Evolutionary conservation across 805 yeast genomes (phyloP).

Genomic region (Yarrowia porcina): DNA sequence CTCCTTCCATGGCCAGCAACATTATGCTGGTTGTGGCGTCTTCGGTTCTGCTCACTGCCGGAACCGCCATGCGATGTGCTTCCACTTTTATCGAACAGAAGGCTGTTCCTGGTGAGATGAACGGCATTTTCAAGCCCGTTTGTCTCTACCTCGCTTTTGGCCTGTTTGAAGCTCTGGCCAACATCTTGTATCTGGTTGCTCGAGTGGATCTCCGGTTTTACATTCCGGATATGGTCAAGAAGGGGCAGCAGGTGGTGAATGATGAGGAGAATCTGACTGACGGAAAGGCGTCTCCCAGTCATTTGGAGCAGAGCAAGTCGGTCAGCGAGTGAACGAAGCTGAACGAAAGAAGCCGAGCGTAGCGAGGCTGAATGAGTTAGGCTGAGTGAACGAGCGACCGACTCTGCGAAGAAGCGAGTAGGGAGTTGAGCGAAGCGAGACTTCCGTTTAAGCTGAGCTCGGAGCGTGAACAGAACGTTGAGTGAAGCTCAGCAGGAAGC

Average conservation of each 20-base stretch:
- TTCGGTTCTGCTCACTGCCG: constrained; percentile 32
- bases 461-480: too few relatives aligned
- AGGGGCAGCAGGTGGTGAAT: constrained; percentile 60
- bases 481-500: too few relatives aligned
- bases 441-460: too few relatives aligned
- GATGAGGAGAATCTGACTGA: constrained; percentile 12
- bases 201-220: constrained; percentile 76
- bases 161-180: constrained; percentile 56
- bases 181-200: constrained; percentile 54
- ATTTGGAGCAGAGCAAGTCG: constrained; percentile 6
- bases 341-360: neutral
- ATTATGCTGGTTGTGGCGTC: constrained; percentile 37
- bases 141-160: constrained; percentile 72
- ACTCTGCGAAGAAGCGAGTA: too few relatives aligned
- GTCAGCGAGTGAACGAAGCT: neutral
- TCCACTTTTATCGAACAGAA: constrained; percentile 33
- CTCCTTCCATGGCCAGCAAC: constrained; percentile 43
- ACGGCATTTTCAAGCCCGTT: constrained; percentile 46
- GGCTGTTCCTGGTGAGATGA: constrained; percentile 29
- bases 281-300: constrained; percentile 2
- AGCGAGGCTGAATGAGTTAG: too few relatives aligned
- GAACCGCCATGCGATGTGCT: constrained; percentile 38
- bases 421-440: too few relatives aligned
- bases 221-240: constrained; percentile 61
- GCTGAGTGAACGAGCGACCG: too few relatives aligned